These are phyloP conservation scores for Eucommia ulmoides DNA, from an alignment of 257 asterid genomes.

Conservation along the genomic window DNA sequence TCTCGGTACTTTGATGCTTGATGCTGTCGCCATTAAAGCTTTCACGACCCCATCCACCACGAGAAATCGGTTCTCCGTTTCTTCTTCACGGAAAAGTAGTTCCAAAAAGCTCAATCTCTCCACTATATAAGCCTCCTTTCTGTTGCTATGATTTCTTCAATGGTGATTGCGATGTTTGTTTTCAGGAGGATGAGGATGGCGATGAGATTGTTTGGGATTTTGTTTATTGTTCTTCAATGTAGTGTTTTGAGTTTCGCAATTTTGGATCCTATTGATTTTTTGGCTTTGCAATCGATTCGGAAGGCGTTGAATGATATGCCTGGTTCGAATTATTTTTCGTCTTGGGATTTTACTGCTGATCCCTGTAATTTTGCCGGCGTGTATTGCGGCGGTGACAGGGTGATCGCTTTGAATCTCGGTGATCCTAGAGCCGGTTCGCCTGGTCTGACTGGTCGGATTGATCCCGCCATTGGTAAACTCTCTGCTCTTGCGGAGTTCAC, in stretches of 20 bases:
- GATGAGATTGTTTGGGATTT: too few relatives aligned
- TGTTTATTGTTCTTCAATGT: constrained; percentile 7
- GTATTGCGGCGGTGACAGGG: constrained; percentile 53
- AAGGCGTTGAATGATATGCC: constrained; percentile 65
- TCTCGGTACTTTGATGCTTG: too few relatives aligned
- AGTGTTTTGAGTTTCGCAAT: constrained; percentile 25
- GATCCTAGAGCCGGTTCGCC: constrained; percentile 88
- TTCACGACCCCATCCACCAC: too few relatives aligned
- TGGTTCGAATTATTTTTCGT: constrained; percentile 54
- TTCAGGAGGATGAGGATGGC: too few relatives aligned
- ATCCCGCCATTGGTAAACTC: constrained; percentile 72
- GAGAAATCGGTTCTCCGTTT: too few relatives aligned
- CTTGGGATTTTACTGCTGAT: constrained; percentile 93
- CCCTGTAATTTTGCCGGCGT: constrained; percentile 84
- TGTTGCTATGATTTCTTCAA: too few relatives aligned
- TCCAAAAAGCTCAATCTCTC: too few relatives aligned
- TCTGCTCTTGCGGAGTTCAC: constrained; percentile 63
- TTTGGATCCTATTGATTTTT: constrained; percentile 71
- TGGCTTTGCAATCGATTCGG: constrained; percentile 69
- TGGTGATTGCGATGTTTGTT: too few relatives aligned
- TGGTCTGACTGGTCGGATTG: constrained; percentile 53
- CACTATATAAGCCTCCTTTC: too few relatives aligned
- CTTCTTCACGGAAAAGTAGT: too few relatives aligned
- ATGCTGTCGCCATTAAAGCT: too few relatives aligned
- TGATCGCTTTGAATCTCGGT: constrained; percentile 71